Evolutionary conservation across 2,329 filamentous ascomycete species (phyloP).

Genomic region (Fusarium solani-melongenae): DNA sequence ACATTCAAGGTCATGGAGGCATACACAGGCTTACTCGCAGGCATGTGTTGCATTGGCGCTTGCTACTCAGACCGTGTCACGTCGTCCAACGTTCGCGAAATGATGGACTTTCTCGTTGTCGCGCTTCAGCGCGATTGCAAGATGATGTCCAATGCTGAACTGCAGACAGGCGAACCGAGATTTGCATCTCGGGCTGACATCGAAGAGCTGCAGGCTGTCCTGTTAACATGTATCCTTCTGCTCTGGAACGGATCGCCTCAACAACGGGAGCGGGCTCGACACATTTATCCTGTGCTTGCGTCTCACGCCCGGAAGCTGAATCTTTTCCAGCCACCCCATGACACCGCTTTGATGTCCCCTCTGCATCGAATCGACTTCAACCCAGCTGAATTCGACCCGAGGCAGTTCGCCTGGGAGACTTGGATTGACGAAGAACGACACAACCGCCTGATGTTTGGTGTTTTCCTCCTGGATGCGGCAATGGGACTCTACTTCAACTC

Average conservation of each 20-base stretch:
- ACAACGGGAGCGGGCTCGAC: slow-evolving; percentile 72
- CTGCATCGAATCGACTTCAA: slow-evolving; percentile 68
- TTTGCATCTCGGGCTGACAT: slow-evolving; percentile 56
- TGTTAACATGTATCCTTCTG: slow-evolving; percentile 70
- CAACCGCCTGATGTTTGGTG: slow-evolving; percentile 71
- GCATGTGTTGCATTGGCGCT: slow-evolving; percentile 79
- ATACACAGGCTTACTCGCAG: slow-evolving; percentile 74
- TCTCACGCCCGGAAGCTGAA: slow-evolving; percentile 67
- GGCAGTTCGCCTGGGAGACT: slow-evolving; percentile 70
- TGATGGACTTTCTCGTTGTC: slow-evolving; percentile 72
- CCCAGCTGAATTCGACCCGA: slow-evolving; percentile 57
- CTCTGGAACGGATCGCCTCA: slow-evolving; percentile 76
- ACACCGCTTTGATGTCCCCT: slow-evolving; percentile 63
- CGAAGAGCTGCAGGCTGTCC: slow-evolving; percentile 75
- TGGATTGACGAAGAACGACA: slow-evolving; percentile 81
- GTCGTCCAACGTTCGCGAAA: slow-evolving; percentile 70
- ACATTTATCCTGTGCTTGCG: slow-evolving; percentile 67
- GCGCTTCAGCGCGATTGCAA: slow-evolving; percentile 68
- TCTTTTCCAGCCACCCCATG: slow-evolving; percentile 64
- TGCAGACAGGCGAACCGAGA: slow-evolving; percentile 37
- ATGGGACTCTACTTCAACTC: slow-evolving; percentile 78
- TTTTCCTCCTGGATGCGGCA: slow-evolving; percentile 73
- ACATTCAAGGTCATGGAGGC: slow-evolving; percentile 75
- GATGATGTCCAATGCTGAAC: slow-evolving; percentile 50
- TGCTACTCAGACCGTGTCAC: slow-evolving; percentile 76